A percentile compares a stretch with the other conserved stretches of the same genome.
Conservation (phyloP, 441 rosid genomes). For the Jatropha multifida region DNA sequence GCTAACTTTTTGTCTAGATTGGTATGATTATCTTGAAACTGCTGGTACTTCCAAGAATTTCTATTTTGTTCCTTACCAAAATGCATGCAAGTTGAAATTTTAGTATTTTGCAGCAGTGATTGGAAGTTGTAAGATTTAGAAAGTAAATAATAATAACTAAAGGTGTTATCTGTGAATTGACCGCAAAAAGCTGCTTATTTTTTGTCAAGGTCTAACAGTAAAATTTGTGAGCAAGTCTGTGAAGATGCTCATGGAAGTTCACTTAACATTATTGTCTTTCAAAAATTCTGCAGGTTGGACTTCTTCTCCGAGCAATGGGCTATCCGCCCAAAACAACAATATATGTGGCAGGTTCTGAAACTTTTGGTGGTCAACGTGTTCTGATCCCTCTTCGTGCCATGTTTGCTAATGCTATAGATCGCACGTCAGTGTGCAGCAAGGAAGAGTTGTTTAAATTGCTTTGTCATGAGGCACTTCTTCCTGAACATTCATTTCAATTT, state of each 20-base stretch:
- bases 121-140: background rate
- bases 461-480: conserved; percentile 83
- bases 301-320: conserved; percentile 90
- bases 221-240: background rate
- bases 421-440: conserved; percentile 70
- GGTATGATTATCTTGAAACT: conserved; percentile 2
- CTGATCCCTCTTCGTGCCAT: conserved; percentile 92
- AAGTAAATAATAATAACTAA: background rate
- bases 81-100: background rate
- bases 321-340: conserved; percentile 80
- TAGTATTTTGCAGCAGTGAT: background rate
- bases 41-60: background rate
- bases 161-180: background rate
- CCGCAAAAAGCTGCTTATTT: background rate
- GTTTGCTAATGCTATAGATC: conserved; percentile 80
- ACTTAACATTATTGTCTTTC: no score
- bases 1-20: background rate
- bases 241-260: no score
- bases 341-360: conserved; percentile 93
- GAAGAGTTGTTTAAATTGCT: conserved; percentile 69
- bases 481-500: conserved; percentile 42
- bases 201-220: background rate
- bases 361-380: conserved; percentile 93
- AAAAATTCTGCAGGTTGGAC: conserved; percentile 64
- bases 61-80: conserved; percentile 3